Conservation (phyloP, 345 rosid species). For the Laguncularia racemosa region DNA sequence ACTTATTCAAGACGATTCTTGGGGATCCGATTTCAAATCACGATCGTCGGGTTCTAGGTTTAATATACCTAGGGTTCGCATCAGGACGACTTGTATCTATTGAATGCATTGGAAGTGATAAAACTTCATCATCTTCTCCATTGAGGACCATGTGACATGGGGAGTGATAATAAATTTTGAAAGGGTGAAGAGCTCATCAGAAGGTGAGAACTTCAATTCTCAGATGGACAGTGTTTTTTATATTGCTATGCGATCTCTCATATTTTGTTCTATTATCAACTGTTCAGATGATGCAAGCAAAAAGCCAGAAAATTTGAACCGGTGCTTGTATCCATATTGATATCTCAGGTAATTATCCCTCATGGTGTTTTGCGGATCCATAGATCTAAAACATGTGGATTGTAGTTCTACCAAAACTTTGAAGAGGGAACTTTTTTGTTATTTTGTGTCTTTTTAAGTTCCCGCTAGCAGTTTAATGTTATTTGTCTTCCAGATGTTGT, state of each 20-base stretch:
- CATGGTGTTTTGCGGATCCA: background rate
- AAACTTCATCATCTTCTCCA: constrained; percentile 46
- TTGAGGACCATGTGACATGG: constrained; percentile 74
- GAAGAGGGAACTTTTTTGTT: background rate
- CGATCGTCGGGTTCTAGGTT: no score
- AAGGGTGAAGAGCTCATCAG: constrained; percentile 51
- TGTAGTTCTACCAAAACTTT: background rate
- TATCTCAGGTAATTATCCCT: constrained; percentile 51
- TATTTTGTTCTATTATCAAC: constrained; percentile 3
- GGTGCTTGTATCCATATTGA: constrained; percentile 62
- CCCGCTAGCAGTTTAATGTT: constrained; percentile 1
- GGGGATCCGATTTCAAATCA: no score
- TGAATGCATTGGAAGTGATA: constrained; percentile 43
- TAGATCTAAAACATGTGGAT: no score
- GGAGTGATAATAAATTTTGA: constrained; percentile 75
- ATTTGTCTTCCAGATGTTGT: background rate
- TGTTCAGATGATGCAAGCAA: constrained; percentile 57
- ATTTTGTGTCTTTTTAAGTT: background rate
- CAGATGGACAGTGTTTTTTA: constrained; percentile 8
- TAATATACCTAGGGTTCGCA: no score
- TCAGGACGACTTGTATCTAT: constrained; percentile 67
- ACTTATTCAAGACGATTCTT: no score
- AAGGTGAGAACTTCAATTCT: constrained; percentile 38
- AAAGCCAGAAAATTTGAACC: constrained; percentile 89
- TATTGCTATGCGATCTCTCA: constrained; percentile 5